Conservation (phyloP, 139 green algal genomes). For the Mesotaenium endlicherianum region DNA sequence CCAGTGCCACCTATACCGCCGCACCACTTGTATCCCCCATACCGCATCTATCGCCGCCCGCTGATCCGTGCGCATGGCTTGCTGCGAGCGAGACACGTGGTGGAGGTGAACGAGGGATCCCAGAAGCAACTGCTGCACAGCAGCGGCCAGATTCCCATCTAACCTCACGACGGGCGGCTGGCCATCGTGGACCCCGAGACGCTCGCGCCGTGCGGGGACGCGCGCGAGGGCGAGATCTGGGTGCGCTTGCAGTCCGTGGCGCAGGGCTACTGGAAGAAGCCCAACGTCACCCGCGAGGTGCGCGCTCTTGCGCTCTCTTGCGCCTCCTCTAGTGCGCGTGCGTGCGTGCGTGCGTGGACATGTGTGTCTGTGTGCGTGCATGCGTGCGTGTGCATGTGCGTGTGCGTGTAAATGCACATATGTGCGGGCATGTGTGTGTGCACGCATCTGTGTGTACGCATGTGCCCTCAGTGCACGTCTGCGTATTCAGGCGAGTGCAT, state of each 20-base stretch:
- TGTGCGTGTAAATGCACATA: too few relatives aligned
- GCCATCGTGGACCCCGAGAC: conserved; percentile 40
- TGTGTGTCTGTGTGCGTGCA: too few relatives aligned
- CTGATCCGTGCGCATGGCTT: too few relatives aligned
- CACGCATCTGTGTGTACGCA: too few relatives aligned
- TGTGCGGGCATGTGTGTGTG: too few relatives aligned
- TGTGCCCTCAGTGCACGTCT: too few relatives aligned
- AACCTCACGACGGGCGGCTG: background rate
- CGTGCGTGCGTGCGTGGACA: too few relatives aligned
- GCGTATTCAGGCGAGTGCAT: too few relatives aligned
- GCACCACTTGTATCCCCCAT: too few relatives aligned
- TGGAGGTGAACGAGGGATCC: background rate
- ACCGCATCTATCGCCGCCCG: too few relatives aligned
- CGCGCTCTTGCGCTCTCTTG: background rate
- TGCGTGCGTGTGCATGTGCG: too few relatives aligned
- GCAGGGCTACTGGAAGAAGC: conserved; percentile 33
- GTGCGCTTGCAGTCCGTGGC: background rate
- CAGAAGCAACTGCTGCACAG: background rate
- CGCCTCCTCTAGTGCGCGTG: background rate
- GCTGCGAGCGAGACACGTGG: background rate
- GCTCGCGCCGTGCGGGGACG: background rate
- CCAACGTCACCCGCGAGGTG: conserved; percentile 20
- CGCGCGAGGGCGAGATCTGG: conserved; percentile 44
- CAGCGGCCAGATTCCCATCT: conserved; percentile 21
- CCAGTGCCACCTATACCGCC: too few relatives aligned